Percentiles rank a stretch among this genome's conserved stretches.
Conservation (phyloP, 495 filamentous ascomycete genomes). For the Lophiotrema nucula region DNA sequence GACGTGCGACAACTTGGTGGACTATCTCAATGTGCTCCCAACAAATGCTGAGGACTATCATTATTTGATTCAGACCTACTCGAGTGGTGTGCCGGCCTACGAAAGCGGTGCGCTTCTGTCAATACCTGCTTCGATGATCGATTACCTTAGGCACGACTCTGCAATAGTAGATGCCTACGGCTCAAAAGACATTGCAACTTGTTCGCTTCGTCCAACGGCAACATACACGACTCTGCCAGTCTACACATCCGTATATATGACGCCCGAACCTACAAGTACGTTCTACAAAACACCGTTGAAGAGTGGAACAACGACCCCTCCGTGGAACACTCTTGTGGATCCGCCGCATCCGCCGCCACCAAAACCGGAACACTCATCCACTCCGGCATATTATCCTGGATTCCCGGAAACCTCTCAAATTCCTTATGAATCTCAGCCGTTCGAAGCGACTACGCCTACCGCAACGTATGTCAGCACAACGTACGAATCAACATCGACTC, state of each 20-base stretch:
- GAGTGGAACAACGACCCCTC: too few species aligned
- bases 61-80: conserved; percentile 19
- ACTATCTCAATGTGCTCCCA: not conserved
- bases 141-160: conserved; percentile 8
- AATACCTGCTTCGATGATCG: conserved; percentile 14
- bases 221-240: too few species aligned
- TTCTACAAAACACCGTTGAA: too few species aligned
- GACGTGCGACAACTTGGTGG: conserved; percentile 2
- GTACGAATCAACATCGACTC: conserved; percentile 9
- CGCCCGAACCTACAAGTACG: too few species aligned
- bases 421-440: not conserved
- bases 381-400: too few species aligned
- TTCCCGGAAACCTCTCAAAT: too few species aligned
- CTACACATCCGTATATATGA: too few species aligned
- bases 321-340: too few species aligned
- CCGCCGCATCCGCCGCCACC: too few species aligned
- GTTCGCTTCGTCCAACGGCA: conserved; percentile 10
- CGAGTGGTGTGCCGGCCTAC: not conserved
- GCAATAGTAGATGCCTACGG: conserved; percentile 7
- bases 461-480: conserved; percentile 14
- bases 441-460: not conserved
- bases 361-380: too few species aligned
- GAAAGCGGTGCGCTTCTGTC: not conserved
- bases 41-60: conserved; percentile 4
- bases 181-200: conserved; percentile 24